Conservation (phyloP, 306 rosid species). For the Vigna mungo region DNA sequence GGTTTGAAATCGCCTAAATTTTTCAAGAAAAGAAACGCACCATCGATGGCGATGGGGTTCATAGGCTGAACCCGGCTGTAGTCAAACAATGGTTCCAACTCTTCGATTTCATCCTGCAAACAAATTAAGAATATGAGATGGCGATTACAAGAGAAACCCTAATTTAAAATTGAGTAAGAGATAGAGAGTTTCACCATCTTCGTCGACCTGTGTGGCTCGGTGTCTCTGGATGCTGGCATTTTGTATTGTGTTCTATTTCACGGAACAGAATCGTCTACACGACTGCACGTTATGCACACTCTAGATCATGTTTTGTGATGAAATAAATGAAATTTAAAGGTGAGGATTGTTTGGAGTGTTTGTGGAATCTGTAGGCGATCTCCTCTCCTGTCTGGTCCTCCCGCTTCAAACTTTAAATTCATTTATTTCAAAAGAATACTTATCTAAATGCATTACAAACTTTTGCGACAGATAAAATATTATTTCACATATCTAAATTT, state of each 20-base stretch:
- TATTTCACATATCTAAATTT: too few species aligned
- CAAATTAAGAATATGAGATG: constrained; percentile 12
- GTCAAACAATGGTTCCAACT: constrained; percentile 87
- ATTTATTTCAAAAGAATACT: not conserved
- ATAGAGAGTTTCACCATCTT: constrained; percentile 30
- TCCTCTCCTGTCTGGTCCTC: not conserved
- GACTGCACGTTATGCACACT: too few species aligned
- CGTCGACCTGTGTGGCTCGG: not conserved
- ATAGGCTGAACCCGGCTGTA: constrained; percentile 82
- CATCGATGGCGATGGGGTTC: constrained; percentile 55
- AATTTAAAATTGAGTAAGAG: not conserved
- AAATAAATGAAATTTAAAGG: not conserved
- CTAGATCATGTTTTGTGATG: not conserved
- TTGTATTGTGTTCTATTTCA: constrained; percentile 7
- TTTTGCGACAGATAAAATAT: too few species aligned
- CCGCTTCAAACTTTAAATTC: constrained; percentile 38
- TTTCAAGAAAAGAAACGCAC: constrained; percentile 43
- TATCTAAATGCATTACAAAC: too few species aligned
- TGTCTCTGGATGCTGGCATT: not conserved
- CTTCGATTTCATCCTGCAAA: constrained; percentile 70
- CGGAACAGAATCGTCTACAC: not conserved
- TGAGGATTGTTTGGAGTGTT: not conserved
- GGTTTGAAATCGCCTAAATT: not conserved
- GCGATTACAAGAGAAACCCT: constrained; percentile 35
- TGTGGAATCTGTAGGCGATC: not conserved